Evolutionary conservation across 257 asterid species (phyloP), one percentile per base, ranked within the genome.

Genomic region (Haberlea rhodopensis): DNA sequence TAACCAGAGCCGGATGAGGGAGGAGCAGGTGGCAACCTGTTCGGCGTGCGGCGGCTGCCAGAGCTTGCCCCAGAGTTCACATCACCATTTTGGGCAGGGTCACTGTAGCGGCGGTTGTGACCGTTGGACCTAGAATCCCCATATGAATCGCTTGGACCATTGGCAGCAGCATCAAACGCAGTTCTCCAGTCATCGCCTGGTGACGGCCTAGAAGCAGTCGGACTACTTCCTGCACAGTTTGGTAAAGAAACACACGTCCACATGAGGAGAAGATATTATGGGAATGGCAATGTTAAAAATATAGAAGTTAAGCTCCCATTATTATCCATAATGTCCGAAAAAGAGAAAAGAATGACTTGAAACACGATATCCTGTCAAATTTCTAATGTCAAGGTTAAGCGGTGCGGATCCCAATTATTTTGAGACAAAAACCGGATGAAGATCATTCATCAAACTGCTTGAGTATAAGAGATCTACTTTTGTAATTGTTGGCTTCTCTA

Each of bases 11-110:
- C 87, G 29, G 95, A 76, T 8, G 80, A 51, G 0, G 98, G 97
- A 27, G 98, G 97, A 43, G 96, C 94, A 59, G 96, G 98, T 37
- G 98, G 96, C 81, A 89, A 64, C 23, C 95, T 81, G 71, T 71
- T 87, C 15, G 95, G 95, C 8, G 95, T 87, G 37, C 89, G 80
- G 18, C 90, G 95, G 68, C 91, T 67, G 57, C 81, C 75, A 4
- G 90, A 84, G 68, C 73, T 74, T 4, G 86, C 51, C 58, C 77
- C 79, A 23, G 83, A 61, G 70, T 51, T 65, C 4, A 67, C 62
- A 54, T 87, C 91, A 1, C 95, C 95, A 53, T 87, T 87, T 72
- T 84, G 80, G 19, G 81, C 43, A 19, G 88, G 81, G 61, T 87
- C 91, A 70, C 87, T 81, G 80, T 75, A 66, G 59, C 82, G 73